Base-by-base conservation (phyloP, 306 rosid genomes). In the Myrica gale region DNA sequence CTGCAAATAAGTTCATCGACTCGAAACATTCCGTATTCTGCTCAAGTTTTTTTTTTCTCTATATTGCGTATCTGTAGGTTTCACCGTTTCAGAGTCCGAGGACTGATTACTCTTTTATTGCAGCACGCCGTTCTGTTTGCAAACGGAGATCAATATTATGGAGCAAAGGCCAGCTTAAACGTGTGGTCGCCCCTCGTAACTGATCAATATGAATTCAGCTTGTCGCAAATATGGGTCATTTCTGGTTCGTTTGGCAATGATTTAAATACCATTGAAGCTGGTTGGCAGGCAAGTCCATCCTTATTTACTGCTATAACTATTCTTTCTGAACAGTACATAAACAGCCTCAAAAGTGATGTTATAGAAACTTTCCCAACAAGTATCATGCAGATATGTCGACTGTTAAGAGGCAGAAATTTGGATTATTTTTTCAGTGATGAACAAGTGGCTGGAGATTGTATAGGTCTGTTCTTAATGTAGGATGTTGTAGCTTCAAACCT, bases 121-220 rank as follows among this genome's bases (percentile, higher is more conserved):
- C 89, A 96, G 99, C 99, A 96, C 83, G 99, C 99, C 78, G 98
- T 96, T 75, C 87, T 96, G 21, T 92, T 81, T 87, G 97, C 87
- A 12, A 92, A 96, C 81, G 98, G 99, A 74, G 99, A 96, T 48
- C 97, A 92, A 81, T 96, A 90, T 55, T 96, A 85, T 76, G 99
- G 99, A 86, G 99, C 99, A 84, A 96, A 89, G 83, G 97, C 98
- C 68, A 88, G 83, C 72, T n/a, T 96, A 65, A 96, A 90, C 69
- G 99, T 96, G 20, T 96, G 99, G 98, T 43, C 98, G 6, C 98
- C 99, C 0, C 68, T 68, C 0, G 99, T 96, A 43, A 87, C 87
- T 1, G 91, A 92, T 82, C 92, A 75, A 69, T 90, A 87, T 54
- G 99, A 96, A 55, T 96, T 96, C 82, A 96, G 99, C 82, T 92